phyloP scores from a whole-genome alignment of 257 asterid genomes.

The Przewalskia tangutica region DNA sequence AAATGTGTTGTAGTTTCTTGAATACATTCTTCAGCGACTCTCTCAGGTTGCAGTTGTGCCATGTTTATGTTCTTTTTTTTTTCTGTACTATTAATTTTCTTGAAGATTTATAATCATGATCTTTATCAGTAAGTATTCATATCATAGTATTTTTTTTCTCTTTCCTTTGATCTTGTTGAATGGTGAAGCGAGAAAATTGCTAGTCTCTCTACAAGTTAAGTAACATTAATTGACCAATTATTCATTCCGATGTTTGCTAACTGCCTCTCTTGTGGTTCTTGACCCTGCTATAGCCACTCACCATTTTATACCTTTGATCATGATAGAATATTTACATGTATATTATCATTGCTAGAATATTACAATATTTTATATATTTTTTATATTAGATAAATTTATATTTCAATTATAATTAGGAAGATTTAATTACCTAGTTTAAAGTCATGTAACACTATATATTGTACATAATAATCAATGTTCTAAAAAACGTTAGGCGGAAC shows the following conservation, averaged over 20 bases:
- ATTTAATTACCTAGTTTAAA: no score
- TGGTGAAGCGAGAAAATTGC: background rate
- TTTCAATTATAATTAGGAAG: no score
- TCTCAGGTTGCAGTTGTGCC: slow-evolving; percentile 36
- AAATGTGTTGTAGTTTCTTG: background rate
- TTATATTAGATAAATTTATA: no score
- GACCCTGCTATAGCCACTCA: background rate
- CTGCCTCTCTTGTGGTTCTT: background rate
- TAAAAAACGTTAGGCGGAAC: no score
- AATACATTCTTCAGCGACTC: background rate
- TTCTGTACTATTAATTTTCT: background rate
- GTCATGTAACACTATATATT: no score
- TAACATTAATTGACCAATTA: background rate
- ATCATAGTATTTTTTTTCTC: background rate
- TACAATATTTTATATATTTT: no score
- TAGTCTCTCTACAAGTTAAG: background rate
- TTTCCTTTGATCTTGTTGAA: background rate
- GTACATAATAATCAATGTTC: no score
- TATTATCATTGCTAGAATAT: no score
- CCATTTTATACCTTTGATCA: background rate
- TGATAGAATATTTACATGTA: background rate
- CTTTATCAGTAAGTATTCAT: background rate
- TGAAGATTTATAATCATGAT: background rate
- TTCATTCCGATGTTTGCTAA: background rate
- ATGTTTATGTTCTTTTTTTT: slow-evolving; percentile 4